phyloP scores from a whole-genome alignment of 2,329 filamentous ascomycete species.

The Graphilbum ipis-grandicollis region DNA sequence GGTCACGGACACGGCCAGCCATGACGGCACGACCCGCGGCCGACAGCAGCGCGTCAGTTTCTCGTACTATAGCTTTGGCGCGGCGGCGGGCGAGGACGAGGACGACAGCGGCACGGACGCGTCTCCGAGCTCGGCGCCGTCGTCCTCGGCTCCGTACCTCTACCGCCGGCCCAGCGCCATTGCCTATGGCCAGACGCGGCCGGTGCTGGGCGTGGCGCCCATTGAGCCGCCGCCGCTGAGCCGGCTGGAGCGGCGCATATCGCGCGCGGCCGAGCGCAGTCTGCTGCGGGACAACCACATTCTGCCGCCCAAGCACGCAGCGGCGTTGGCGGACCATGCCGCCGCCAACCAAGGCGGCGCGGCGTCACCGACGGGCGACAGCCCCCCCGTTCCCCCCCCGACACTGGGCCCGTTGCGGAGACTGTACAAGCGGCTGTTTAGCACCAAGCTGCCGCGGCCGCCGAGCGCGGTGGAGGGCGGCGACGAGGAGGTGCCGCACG shows the following conservation, averaged over 20 bases:
- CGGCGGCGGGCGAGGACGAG: constrained; percentile 8
- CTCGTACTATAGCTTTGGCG: background rate
- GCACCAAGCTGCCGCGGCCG: constrained; percentile 30
- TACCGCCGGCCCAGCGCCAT: constrained; percentile 69
- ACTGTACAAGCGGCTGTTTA: constrained; percentile 29
- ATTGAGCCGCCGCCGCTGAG: constrained; percentile 31
- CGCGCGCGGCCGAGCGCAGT: constrained; percentile 39
- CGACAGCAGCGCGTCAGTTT: too few species aligned
- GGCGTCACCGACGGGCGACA: too few species aligned
- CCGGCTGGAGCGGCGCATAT: constrained; percentile 35
- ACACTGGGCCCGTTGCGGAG: constrained; percentile 19
- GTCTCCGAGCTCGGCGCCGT: constrained; percentile 20
- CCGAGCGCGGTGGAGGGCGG: constrained; percentile 35
- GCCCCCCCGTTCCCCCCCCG: too few species aligned
- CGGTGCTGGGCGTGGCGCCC: constrained; percentile 44
- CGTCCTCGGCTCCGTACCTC: constrained; percentile 23
- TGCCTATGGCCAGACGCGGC: constrained; percentile 52
- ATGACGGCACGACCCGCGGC: too few species aligned
- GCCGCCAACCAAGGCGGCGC: constrained; percentile 11
- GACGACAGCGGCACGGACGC: constrained; percentile 6
- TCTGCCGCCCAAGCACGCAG: constrained; percentile 43
- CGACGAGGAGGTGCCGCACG: constrained; percentile 45
- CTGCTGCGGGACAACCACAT: constrained; percentile 49
- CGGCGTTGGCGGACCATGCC: too few species aligned
- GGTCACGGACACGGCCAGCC: too few species aligned